These are phyloP conservation scores for Gastrodia elata DNA, from an alignment of 106 monocot genomes.

Conservation along the genomic window DNA sequence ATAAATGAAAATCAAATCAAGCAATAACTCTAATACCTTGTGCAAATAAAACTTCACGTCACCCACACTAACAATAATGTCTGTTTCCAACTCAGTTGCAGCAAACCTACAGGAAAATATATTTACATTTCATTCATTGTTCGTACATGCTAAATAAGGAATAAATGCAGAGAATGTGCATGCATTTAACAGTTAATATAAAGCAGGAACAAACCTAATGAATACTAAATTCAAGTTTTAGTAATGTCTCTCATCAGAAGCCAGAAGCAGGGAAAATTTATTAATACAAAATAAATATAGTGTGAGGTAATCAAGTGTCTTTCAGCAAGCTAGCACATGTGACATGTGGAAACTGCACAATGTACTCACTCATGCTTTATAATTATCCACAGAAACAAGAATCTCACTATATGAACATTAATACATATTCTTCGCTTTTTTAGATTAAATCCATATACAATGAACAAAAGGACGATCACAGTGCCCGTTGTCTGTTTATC, in stretches of 20 bases:
- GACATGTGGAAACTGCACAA: slow-evolving; percentile 1
- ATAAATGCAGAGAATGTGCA: background rate
- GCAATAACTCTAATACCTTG: slow-evolving; percentile 43
- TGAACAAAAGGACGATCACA: background rate
- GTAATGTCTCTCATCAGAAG: background rate
- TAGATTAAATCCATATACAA: background rate
- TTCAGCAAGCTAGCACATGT: background rate
- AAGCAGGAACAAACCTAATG: background rate
- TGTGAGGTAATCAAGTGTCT: background rate
- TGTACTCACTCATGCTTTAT: background rate
- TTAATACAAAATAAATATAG: background rate
- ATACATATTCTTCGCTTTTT: background rate
- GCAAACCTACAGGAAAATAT: slow-evolving; percentile 46
- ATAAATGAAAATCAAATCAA: background rate
- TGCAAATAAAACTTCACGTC: slow-evolving; percentile 76
- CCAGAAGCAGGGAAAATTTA: background rate
- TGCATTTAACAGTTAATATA: background rate
- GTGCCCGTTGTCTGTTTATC: background rate
- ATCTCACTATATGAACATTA: background rate
- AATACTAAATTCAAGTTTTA: background rate
- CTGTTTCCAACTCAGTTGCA: slow-evolving; percentile 61
- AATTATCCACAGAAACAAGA: background rate
- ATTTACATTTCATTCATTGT: background rate
- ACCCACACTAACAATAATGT: slow-evolving; percentile 61
- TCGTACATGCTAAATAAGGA: background rate